Evolutionary conservation across 2,329 filamentous ascomycete genomes (phyloP), one percentile per base, ranked within the genome.

Genomic region (Fusarium pseudonygamai): DNA sequence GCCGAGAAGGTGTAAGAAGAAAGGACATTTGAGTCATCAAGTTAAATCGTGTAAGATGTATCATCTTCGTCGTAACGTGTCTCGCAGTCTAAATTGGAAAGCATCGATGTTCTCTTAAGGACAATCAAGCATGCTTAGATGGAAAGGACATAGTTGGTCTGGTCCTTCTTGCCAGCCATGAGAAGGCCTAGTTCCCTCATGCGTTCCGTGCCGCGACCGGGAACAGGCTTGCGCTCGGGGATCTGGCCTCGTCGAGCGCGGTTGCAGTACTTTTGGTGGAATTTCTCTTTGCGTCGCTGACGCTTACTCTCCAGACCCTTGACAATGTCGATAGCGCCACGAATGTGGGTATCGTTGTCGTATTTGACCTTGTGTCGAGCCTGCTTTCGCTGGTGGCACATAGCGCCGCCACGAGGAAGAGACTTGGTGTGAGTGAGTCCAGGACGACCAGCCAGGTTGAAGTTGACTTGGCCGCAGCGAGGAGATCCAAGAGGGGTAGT

Each of bases 301-400:
- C 95, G 92, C 85, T 97, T 98, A 83, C 93, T 92, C 85, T 99
- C 96, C 3, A 99, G 89, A 14, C 96, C 96, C 82, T 97, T 97
- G 83, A 98, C 93, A 70, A 98, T 99, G 82, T 98, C 96, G 75
- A 99, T 97, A 40, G 96, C 95, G n/a, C 95, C 94, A 71, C 96
- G 93, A 15, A 94, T 89, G 72, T 96, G 94, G 46, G 90, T 84
- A 57, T 92, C 88, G 55, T 79, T 78, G 11, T 80, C 76, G 37
- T 78, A 71, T 13, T 72, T 64, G 22, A 73, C 67, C 65, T 84
- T 83, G 60, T 83, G 78, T 59, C 85, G 82, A 72, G 79, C 77
- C 70, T 87, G 82, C 77, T 86, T 83, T 76, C 85, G 80, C 50
- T 87, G 85, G 40, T 86, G 89, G 80, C 93, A 93, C 69, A 92